Percentiles rank a stretch among this genome's conserved stretches.
Evolutionary conservation across 345 rosid genomes (phyloP).

Genomic region (Rhodamnia argentea): DNA sequence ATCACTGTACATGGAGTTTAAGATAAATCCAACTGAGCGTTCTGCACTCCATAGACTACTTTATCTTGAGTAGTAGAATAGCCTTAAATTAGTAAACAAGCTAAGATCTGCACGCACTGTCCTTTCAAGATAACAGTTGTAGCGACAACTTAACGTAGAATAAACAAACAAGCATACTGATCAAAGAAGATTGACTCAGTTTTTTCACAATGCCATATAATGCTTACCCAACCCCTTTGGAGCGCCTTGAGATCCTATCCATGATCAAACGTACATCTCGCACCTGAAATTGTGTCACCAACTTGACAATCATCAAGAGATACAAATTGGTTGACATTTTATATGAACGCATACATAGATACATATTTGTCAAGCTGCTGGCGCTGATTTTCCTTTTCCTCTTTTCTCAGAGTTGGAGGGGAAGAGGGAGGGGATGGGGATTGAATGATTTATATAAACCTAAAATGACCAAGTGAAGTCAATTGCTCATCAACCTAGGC

Average conservation of each 20-base stretch:
- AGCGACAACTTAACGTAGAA: background rate
- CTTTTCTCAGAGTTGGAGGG: background rate
- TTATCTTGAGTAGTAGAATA: background rate
- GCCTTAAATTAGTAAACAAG: background rate
- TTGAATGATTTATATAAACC: background rate
- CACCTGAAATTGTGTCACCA: conserved; percentile 34
- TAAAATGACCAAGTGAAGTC: background rate
- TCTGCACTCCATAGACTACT: background rate
- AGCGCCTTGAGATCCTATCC: conserved; percentile 97
- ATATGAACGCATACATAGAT: background rate
- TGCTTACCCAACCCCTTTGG: conserved; percentile 90
- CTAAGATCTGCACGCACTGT: background rate
- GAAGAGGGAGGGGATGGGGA: background rate
- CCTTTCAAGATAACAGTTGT: background rate
- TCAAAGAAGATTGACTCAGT: background rate
- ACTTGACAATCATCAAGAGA: background rate
- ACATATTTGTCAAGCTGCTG: background rate
- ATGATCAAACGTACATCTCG: conserved; percentile 95
- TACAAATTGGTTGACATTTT: background rate
- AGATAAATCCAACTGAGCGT: background rate
- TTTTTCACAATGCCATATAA: background rate
- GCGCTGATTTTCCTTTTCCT: background rate
- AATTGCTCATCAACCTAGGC: background rate
- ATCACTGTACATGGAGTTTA: background rate
- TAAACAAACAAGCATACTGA: background rate